Conservation (phyloP, 1,284 basidiomycete genomes). For the Peniophora sp. region DNA sequence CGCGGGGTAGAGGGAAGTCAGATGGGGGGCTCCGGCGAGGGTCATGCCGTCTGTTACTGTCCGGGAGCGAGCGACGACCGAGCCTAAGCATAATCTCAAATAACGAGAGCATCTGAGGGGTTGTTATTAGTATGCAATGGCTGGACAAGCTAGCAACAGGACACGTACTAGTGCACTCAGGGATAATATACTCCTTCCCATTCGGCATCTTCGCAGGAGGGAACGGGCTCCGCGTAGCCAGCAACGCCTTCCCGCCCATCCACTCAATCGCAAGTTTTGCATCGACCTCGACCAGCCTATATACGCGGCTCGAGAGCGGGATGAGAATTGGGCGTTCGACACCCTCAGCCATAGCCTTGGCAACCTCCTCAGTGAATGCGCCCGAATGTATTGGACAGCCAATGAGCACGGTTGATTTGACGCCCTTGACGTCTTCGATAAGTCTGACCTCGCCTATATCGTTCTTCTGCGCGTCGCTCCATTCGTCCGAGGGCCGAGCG, state of each 20-base stretch:
- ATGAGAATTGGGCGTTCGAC: slow-evolving; percentile 74
- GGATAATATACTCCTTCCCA: slow-evolving; percentile 48
- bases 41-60: slow-evolving; percentile 70
- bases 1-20: slow-evolving; percentile 73
- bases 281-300: slow-evolving; percentile 65
- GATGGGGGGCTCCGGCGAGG: slow-evolving; percentile 64
- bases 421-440: slow-evolving; percentile 61
- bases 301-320: slow-evolving; percentile 81
- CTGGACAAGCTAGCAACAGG: neutral
- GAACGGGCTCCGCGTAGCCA: slow-evolving; percentile 83
- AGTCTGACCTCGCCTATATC: slow-evolving; percentile 40
- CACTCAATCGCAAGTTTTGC: slow-evolving; percentile 69
- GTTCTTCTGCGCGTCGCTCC: slow-evolving; percentile 32
- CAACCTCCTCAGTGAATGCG: slow-evolving; percentile 75
- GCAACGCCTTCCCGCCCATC: slow-evolving; percentile 68
- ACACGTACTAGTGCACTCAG: slow-evolving; percentile 24
- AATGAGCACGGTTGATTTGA: slow-evolving; percentile 71
- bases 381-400: slow-evolving; percentile 76
- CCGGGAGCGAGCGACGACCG: slow-evolving; percentile 55
- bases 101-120: slow-evolving; percentile 64
- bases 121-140: neutral
- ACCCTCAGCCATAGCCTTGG: slow-evolving; percentile 61
- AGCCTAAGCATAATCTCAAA: slow-evolving; percentile 72
- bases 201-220: slow-evolving; percentile 61
- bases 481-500: slow-evolving; percentile 48